Evolutionary conservation across 768 basidiomycete genomes (phyloP), one percentile per base, ranked within the genome.

Genomic region (Amanita fuliginea): DNA sequence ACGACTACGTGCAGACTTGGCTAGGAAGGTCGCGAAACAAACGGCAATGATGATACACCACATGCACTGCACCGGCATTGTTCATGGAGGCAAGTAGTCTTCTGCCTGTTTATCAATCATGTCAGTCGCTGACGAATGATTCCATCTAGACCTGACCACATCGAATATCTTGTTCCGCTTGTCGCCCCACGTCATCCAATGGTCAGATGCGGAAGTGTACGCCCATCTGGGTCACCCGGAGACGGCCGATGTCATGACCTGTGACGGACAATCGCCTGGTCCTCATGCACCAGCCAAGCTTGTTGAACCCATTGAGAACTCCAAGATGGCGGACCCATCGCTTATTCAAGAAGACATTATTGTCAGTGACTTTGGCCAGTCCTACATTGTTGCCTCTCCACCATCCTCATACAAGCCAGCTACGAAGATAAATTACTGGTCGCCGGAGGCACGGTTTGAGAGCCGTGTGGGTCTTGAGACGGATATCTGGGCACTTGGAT

Each of bases 401-500:
- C 65, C 64, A 22, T 9, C 39, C 10, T 43, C 47, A 57, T 67
- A 69, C 54, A n/a, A 59, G 35, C 62, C 68, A 26, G 60, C 42
- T 18, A 70, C 65, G 0, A 44, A 56, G 42, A 46, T 62, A 3
- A 50, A 65, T 53, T 70, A 70, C 58, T 47, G 44, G 43, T 57
- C 69, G 0, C 71, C 67, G 19, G 69, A 72, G 52, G 47, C 57
- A 9, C 60, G 54, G n/a, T 71, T 70, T 53, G 70, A 66, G 49
- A 55, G 53, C 9, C 42, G 52, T 3, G 49, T 50, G 4, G 57
- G 60, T 28, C 42, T 62, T 33, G 54, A 51, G 42, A 35, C 71
- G 10, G 70, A 72, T 52, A 53, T 73, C 30, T 73, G 72, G 72
- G 56, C 62, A 3, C 57, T 73, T 16, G 72, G 53, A 50, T 74